A percentile compares a stretch with the other conserved stretches of the same genome.
phyloP scores from a whole-genome alignment of 176 grass and related monocot genomes.

The Areca catechu region DNA sequence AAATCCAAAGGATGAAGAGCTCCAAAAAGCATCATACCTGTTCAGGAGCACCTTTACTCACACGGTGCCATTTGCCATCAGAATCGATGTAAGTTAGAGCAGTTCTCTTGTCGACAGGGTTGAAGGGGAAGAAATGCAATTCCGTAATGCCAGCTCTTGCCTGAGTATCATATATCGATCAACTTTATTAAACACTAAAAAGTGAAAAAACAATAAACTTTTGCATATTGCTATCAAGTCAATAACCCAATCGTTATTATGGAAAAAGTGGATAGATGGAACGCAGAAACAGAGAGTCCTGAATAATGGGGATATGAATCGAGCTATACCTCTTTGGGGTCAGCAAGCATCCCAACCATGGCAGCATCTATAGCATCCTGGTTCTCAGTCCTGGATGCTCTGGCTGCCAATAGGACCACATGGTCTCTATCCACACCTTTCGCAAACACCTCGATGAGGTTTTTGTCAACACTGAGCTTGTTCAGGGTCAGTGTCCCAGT shows the following conservation, averaged over 20 bases:
- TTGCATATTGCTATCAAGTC: neutral
- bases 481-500: slow-evolving; percentile 90
- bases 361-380: slow-evolving; percentile 96
- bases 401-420: slow-evolving; percentile 68
- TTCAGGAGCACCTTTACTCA: slow-evolving; percentile 95
- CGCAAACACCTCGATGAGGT: slow-evolving; percentile 70
- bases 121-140: slow-evolving; percentile 96
- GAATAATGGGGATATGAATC: neutral
- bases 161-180: neutral
- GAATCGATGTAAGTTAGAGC: slow-evolving; percentile 86
- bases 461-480: slow-evolving; percentile 90
- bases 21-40: slow-evolving; percentile 28
- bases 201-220: too few relatives aligned
- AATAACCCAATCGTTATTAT: neutral
- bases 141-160: slow-evolving; percentile 63
- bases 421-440: slow-evolving; percentile 87
- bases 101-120: slow-evolving; percentile 97
- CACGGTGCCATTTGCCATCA: slow-evolving; percentile 79
- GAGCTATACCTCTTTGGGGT: slow-evolving; percentile 64
- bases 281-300: neutral
- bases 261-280: neutral
- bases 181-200: too few relatives aligned
- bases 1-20: too few relatives aligned
- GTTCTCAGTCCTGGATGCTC: slow-evolving; percentile 80
- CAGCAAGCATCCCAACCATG: slow-evolving; percentile 99